Evolutionary conservation across 164 flowering plant species (phyloP).

Genomic region (Annona cherimola): DNA sequence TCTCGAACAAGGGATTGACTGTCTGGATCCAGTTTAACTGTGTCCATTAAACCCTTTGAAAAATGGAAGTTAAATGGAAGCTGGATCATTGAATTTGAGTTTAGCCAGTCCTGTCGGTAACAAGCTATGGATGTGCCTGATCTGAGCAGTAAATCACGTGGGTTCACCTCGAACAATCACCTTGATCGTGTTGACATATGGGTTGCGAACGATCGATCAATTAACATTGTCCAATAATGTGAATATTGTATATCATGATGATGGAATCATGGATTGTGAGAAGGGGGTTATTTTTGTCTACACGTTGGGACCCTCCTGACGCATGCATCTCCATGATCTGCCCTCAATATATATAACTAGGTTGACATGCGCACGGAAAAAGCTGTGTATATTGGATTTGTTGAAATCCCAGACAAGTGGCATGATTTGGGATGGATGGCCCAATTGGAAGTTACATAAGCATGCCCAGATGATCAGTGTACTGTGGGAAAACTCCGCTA

Average conservation of each 20-base stretch:
- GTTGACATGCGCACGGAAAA: background rate
- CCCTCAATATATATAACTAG: background rate
- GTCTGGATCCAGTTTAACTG: background rate
- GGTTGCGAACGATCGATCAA: background rate
- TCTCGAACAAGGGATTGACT: slow-evolving; percentile 13
- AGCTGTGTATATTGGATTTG: background rate
- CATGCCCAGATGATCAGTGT: background rate
- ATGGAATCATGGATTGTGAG: background rate
- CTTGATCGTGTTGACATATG: background rate
- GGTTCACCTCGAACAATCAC: background rate
- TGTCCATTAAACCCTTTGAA: slow-evolving; percentile 3
- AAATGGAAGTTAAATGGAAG: background rate
- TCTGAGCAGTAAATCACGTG: background rate
- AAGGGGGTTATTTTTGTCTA: background rate
- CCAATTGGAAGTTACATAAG: background rate
- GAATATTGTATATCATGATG: background rate
- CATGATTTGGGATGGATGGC: background rate
- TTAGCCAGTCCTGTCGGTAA: no score
- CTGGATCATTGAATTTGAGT: background rate
- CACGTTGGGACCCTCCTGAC: background rate
- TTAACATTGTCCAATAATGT: background rate
- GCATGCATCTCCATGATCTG: background rate
- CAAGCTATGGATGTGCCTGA: background rate
- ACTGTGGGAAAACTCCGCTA: slow-evolving; percentile 1
- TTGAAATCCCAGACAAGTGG: background rate